phyloP scores from a whole-genome alignment of 108 stramenopile species.

The Seminavis robusta region DNA sequence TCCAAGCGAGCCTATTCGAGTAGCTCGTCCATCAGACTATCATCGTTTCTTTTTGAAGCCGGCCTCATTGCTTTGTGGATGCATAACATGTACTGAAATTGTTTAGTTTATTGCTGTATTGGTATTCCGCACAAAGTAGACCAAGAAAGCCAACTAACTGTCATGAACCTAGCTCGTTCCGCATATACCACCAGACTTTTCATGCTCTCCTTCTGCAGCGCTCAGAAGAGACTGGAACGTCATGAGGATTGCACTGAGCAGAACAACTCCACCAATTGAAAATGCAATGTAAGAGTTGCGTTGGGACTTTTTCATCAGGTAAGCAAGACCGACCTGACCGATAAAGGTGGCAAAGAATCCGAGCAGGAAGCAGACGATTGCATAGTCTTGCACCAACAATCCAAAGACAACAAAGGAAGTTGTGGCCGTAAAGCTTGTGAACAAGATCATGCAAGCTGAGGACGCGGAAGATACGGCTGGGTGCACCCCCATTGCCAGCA shows the following conservation, averaged over 20 bases:
- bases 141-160: no score
- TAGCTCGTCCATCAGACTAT: no score
- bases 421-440: slow-evolving; percentile 93
- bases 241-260: slow-evolving; percentile 67
- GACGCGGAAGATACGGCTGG: slow-evolving; percentile 81
- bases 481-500: slow-evolving; percentile 92
- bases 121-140: no score
- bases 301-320: slow-evolving; percentile 64
- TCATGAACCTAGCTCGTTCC: no score
- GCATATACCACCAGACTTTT: slow-evolving; percentile 53
- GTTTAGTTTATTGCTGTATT: no score
- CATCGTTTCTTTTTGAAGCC: no score
- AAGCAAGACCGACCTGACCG: slow-evolving; percentile 76
- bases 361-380: slow-evolving; percentile 58
- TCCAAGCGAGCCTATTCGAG: no score
- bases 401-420: slow-evolving; percentile 88
- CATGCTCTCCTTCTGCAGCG: slow-evolving; percentile 47
- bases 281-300: slow-evolving; percentile 91
- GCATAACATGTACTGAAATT: no score
- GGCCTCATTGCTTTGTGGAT: no score
- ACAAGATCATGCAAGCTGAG: slow-evolving; percentile 89
- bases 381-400: slow-evolving; percentile 75
- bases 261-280: slow-evolving; percentile 85
- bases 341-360: slow-evolving; percentile 78
- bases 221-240: slow-evolving; percentile 50